Evolutionary conservation across 352 stramenopile species (phyloP).

Genomic region (Phytophthora quininea): DNA sequence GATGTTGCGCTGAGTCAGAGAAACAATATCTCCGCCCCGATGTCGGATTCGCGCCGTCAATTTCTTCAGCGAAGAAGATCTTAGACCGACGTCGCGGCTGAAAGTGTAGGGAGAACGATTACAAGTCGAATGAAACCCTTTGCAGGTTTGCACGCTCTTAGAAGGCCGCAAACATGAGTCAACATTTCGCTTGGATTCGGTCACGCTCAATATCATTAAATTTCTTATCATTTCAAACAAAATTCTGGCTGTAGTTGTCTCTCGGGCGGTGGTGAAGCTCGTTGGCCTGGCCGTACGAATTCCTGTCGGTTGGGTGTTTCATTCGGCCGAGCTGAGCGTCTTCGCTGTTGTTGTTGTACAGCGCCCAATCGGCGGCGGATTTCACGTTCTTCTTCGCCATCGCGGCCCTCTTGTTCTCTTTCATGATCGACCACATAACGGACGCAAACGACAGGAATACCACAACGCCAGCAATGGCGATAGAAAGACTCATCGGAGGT

Average conservation of each 20-base stretch:
- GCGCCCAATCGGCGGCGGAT: background rate
- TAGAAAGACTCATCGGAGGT: conserved; percentile 16
- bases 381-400: conserved; percentile 6
- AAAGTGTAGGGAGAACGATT: too few species aligned
- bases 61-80: background rate
- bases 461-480: conserved; percentile 26
- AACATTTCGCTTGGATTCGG: background rate
- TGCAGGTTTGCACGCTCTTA: background rate
- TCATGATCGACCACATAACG: conserved; percentile 39
- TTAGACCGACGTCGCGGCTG: background rate
- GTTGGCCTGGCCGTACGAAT: conserved; percentile 1
- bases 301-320: conserved; percentile 20
- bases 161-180: background rate
- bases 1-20: background rate
- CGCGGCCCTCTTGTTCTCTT: conserved; percentile 11
- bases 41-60: background rate
- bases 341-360: conserved; percentile 6
- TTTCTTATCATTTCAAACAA: conserved; percentile 26
- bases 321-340: conserved; percentile 14
- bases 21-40: background rate
- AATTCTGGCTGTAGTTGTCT: conserved; percentile 38
- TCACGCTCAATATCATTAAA: background rate
- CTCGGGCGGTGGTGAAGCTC: conserved; percentile 18
- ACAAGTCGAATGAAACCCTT: too few species aligned
- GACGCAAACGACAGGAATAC: conserved; percentile 40